Percentiles rank a stretch among this genome's conserved stretches.
These are phyloP conservation scores for Geranium incanum DNA, from an alignment of 441 rosid genomes.

Conservation along the genomic window DNA sequence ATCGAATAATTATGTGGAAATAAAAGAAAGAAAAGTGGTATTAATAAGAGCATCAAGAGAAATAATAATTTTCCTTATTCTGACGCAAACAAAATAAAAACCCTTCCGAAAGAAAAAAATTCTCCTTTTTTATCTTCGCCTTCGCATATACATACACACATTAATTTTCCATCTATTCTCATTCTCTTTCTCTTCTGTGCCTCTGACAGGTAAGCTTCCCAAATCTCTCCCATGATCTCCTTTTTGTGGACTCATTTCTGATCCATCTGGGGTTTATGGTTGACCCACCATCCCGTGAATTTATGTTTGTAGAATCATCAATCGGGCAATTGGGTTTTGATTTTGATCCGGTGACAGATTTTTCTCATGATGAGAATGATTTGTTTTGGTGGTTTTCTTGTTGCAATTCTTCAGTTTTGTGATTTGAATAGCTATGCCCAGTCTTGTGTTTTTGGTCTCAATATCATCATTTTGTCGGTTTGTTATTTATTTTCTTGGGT, in stretches of 20 bases:
- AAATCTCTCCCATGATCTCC: not conserved
- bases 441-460: not conserved
- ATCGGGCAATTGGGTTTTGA: not conserved
- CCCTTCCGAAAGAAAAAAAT: not conserved
- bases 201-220: conserved; percentile 5
- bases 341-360: not conserved
- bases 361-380: not conserved
- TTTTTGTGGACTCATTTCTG: not conserved
- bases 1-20: too few species aligned
- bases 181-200: not conserved
- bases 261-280: conserved; percentile 3
- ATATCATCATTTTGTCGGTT: not conserved
- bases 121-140: not conserved
- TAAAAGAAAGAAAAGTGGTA: too few species aligned
- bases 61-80: not conserved
- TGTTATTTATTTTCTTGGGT: not conserved
- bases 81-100: conserved; percentile 2
- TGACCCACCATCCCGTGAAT: not conserved
- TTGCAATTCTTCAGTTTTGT: not conserved
- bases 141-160: not conserved
- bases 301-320: not conserved
- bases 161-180: not conserved
- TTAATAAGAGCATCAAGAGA: too few species aligned
- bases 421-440: not conserved
- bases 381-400: not conserved